These are phyloP conservation scores for Pestalotiopsis sp. DNA, from an alignment of 2,329 filamentous ascomycete genomes.

Conservation along the genomic window DNA sequence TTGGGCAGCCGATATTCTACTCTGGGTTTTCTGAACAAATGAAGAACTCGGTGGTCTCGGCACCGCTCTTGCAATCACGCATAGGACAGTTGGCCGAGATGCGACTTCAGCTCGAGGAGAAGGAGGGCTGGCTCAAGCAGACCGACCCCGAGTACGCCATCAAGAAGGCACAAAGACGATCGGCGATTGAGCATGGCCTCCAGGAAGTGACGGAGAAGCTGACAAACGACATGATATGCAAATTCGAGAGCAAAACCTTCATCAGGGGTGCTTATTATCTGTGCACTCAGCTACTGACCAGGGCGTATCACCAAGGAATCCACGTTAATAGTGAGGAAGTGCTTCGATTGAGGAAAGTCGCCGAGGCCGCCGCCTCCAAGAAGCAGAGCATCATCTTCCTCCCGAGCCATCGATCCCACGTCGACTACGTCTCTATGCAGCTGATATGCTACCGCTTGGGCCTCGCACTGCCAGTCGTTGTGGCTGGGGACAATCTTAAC, in stretches of 20 bases:
- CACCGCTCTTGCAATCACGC: slow-evolving; percentile 72
- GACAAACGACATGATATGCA: slow-evolving; percentile 97
- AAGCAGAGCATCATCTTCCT: slow-evolving; percentile 96
- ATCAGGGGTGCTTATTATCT: slow-evolving; percentile 93
- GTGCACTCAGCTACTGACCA: slow-evolving; percentile 81
- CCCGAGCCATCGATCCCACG: slow-evolving; percentile 91
- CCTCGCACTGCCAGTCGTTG: slow-evolving; percentile 84
- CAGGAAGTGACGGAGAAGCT: slow-evolving; percentile 82
- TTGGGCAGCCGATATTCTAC: slow-evolving; percentile 94
- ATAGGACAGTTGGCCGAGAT: slow-evolving; percentile 77
- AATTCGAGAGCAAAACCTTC: slow-evolving; percentile 93
- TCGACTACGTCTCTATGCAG: slow-evolving; percentile 94
- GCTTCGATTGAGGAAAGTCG: slow-evolving; percentile 77
- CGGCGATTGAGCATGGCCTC: slow-evolving; percentile 72
- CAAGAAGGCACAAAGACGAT: slow-evolving; percentile 56
- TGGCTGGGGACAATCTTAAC: slow-evolving; percentile 95
- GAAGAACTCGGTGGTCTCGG: slow-evolving; percentile 75
- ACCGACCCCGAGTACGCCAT: slow-evolving; percentile 56
- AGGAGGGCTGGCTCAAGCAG: slow-evolving; percentile 67
- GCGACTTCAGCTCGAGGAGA: slow-evolving; percentile 75
- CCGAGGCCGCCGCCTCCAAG: slow-evolving; percentile 78
- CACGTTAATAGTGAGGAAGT: slow-evolving; percentile 97
- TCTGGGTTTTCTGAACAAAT: slow-evolving; percentile 89
- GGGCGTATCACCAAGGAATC: slow-evolving; percentile 93
- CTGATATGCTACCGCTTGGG: slow-evolving; percentile 94